Evolutionary conservation across 768 basidiomycete genomes (phyloP), one percentile per base, ranked within the genome.

Genomic region (Termitomyces sp.): DNA sequence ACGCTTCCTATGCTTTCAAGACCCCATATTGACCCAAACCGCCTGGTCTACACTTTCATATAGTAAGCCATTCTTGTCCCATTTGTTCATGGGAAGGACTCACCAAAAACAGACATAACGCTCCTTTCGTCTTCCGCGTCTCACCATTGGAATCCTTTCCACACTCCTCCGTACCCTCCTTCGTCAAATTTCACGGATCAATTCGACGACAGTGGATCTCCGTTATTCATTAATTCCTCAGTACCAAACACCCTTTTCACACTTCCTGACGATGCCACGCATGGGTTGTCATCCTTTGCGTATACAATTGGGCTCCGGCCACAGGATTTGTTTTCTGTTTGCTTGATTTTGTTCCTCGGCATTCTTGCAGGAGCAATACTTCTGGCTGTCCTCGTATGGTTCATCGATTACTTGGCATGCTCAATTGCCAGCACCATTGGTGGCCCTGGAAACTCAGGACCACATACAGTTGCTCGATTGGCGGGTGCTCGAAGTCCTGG

Each of bases 1-100:
- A 35, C 26, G 32, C 18, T 45, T 24, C 28, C 24, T 38, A 16
- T 64, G 58, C 55, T 55, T 22, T 3, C 0, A 36, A 95, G 94
- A 98, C 72, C 95, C 96, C n/a, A 75, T 98, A 41, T 76, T 97
- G 47, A 83, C 87, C 10, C 88, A 92, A 66, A 87, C 90, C 7
- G 86, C 93, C 1, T 98, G 96, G 96, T 83, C 95, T 16, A 89
- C 85, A 13, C 76, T 92, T 52, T 72, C 81, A 49, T 91, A 86
- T 69, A 92, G 89, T 88, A 64, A 69, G 66, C 65, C 49, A 20
- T 35, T 28, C 62, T 58, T 63, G 54, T 41, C 55, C 36, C 36
- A 41, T 28, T 35, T 45, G 54, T 30, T 55, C 16, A 11, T 48
- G 13, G 28, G 52, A 22, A 54, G 47, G 47, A 56, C 58, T 60